Evolutionary conservation across 176 grass and related monocot genomes (phyloP).

Genomic region (Aegilops sharonensis): DNA sequence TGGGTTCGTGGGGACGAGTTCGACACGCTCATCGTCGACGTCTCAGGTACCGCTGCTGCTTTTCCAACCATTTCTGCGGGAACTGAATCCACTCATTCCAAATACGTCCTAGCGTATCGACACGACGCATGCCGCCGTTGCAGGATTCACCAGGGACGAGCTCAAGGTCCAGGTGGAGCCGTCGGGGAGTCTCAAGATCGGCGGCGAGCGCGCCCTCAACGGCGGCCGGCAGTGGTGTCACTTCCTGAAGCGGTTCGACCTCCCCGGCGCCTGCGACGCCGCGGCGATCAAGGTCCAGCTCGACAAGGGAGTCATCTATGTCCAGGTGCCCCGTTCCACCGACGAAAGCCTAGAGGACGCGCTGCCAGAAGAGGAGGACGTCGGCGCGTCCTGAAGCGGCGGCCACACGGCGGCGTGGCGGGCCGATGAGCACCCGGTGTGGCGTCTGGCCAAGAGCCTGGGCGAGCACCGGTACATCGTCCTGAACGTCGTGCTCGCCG

Average conservation of each 20-base stretch:
- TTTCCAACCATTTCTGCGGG: not conserved
- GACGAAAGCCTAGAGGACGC: not conserved
- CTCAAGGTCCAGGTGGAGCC: conserved; percentile 60
- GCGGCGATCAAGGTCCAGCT: conserved; percentile 52
- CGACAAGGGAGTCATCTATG: conserved; percentile 49
- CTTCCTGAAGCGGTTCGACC: conserved; percentile 56
- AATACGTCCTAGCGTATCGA: not conserved
- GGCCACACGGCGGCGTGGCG: not conserved
- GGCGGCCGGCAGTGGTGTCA: conserved; percentile 30
- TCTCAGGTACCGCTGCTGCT: conserved; percentile 30
- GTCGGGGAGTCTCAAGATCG: conserved; percentile 37
- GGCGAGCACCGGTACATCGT: conserved; percentile 39
- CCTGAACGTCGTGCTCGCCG: conserved; percentile 53
- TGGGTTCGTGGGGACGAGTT: conserved; percentile 47
- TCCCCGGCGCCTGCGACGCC: conserved; percentile 29
- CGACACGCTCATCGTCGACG: conserved; percentile 48
- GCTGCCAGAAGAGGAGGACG: not conserved
- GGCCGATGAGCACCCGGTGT: not conserved
- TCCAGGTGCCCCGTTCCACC: conserved; percentile 39
- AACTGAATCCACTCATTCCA: not conserved
- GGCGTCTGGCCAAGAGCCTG: conserved; percentile 31
- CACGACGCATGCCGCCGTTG: not conserved
- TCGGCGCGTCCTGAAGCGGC: not conserved
- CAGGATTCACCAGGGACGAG: conserved; percentile 71
- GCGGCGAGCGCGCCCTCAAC: conserved; percentile 54